phyloP scores from a whole-genome alignment of 2,329 filamentous ascomycete species.

The Colletotrichum endophyticum region DNA sequence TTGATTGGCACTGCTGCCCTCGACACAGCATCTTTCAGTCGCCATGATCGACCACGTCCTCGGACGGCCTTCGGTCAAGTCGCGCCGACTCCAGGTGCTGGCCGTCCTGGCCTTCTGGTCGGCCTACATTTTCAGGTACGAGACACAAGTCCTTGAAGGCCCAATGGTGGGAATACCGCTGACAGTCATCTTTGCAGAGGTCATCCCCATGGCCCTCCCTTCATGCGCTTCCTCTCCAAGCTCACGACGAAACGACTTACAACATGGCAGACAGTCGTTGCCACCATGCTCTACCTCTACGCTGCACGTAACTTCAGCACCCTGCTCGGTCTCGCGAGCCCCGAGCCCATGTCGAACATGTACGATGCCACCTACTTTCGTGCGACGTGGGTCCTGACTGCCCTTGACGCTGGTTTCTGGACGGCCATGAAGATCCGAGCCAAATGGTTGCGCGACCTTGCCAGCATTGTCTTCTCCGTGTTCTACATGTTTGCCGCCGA shows the following conservation, averaged over 20 bases:
- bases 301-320: slow-evolving; percentile 92
- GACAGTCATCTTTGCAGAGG: slow-evolving; percentile 58
- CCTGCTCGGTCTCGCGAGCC: slow-evolving; percentile 86
- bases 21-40: background rate
- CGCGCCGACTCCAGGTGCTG: slow-evolving; percentile 90
- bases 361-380: slow-evolving; percentile 93
- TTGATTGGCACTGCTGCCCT: background rate
- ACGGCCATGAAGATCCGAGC: slow-evolving; percentile 89
- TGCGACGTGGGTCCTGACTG: slow-evolving; percentile 95
- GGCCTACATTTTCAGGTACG: slow-evolving; percentile 76
- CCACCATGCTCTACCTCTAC: slow-evolving; percentile 91
- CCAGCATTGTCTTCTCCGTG: slow-evolving; percentile 81
- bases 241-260: slow-evolving; percentile 75
- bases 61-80: slow-evolving; percentile 88
- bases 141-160: background rate
- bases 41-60: slow-evolving; percentile 84
- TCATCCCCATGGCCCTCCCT: slow-evolving; percentile 85
- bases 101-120: slow-evolving; percentile 93
- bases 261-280: slow-evolving; percentile 85
- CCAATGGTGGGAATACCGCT: background rate
- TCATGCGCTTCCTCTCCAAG: slow-evolving; percentile 72
- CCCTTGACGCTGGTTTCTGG: slow-evolving; percentile 96
- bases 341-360: slow-evolving; percentile 91
- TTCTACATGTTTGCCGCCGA: slow-evolving; percentile 96
- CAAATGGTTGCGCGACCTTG: slow-evolving; percentile 82